Evolutionary conservation across 2,329 filamentous ascomycete species (phyloP), one percentile per base, ranked within the genome.

Genomic region (Pseudopithomyces maydicus): DNA sequence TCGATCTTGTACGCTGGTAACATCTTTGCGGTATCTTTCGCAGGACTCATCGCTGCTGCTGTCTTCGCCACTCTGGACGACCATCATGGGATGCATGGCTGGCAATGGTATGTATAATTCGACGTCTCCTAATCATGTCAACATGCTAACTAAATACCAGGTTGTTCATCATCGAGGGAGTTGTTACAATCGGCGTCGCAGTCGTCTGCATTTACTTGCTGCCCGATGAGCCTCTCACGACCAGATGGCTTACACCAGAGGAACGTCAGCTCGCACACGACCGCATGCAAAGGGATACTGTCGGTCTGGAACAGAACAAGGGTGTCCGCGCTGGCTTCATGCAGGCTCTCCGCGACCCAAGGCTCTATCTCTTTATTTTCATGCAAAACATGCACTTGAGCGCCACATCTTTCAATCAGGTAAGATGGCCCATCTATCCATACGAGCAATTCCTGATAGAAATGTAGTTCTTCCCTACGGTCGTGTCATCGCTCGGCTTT

Each of bases 321-420:
- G 80, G 74, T 10, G 74, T 76, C 15, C 79, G 73, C 73, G 75
- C 77, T 2, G 83, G 83, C 2, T 75, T 85, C 29, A 78, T 78
- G 64, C 77, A 82, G 56, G 82, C 82, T 0, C 74, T 78, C 52
- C 67, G 66, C 12, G 84, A 86, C 56, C 80, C 79, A 61, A 77
- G 81, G 51, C 79, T 82, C 0, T 85, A 82, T 78, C 67, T 85
- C 2, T 81, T 84, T 59, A 79, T 78, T 5, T 72, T 84, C 35
- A 84, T 85, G 82, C 81, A 84, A 61, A 84, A 84, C 67, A 81
- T 84, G 65, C 82, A 85, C 65, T 70, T 84, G 12, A 81, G 79
- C 1, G 81, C 82, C 1, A 82, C 83, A 56, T 78, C 79, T 0
- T 84, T 84, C 72, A 75, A 76, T 19, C 61, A 66, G 53, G 59